These are phyloP conservation scores for Trametes versicolor DNA, from an alignment of 1,284 basidiomycete genomes.

Conservation along the genomic window DNA sequence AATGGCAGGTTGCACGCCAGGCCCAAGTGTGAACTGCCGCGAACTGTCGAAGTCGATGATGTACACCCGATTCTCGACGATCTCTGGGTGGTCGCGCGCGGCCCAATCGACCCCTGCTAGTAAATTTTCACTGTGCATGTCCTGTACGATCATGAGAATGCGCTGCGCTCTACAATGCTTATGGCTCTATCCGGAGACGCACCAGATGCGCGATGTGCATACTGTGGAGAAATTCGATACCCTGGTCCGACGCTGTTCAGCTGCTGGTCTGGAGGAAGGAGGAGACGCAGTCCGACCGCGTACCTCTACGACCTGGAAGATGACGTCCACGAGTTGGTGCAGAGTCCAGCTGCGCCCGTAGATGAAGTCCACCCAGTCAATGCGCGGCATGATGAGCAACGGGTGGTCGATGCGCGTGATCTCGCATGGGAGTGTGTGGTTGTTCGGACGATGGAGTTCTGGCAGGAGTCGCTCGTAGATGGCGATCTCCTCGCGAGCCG, in stretches of 20 bases:
- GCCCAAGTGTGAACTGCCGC: background rate
- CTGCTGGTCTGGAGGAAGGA: background rate
- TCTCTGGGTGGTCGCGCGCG: background rate
- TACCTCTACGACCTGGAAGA: background rate
- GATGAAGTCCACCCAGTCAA: background rate
- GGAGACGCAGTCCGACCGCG: background rate
- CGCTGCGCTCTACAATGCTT: no score
- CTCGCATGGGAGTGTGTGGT: slow-evolving; percentile 5
- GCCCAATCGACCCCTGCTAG: background rate
- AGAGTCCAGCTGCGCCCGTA: background rate
- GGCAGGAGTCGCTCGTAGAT: background rate
- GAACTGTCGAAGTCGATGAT: slow-evolving; percentile 16
- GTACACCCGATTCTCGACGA: background rate
- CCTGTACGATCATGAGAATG: background rate
- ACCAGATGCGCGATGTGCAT: slow-evolving; percentile 1
- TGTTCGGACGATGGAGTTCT: background rate
- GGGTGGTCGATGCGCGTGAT: background rate
- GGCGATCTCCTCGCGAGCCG: background rate
- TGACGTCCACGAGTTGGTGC: background rate
- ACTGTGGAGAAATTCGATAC: slow-evolving; percentile 1
- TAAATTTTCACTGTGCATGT: background rate
- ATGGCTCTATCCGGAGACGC: no score
- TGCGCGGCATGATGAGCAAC: slow-evolving; percentile 5
- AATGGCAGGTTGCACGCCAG: background rate
- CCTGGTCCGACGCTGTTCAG: background rate